Evolutionary conservation across 768 basidiomycete genomes (phyloP), one percentile per base, ranked within the genome.

Genomic region (Amanita jacksonii): DNA sequence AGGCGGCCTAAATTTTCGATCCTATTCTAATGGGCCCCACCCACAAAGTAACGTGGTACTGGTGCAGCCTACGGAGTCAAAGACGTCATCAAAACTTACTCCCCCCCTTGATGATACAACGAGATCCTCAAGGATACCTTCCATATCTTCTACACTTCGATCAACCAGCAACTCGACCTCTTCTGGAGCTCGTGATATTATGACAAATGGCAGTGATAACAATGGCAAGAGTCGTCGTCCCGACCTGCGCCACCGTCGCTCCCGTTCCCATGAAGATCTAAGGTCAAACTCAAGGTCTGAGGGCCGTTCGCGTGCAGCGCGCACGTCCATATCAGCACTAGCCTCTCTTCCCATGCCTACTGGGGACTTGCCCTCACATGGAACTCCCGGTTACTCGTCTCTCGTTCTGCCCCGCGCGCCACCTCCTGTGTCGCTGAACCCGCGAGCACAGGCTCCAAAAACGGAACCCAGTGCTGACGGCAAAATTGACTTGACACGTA

Each of bases 401-500:
- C 70, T 80, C 18, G 62, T 71, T 6, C 68, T 79, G 7, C 77
- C 76, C 20, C 70, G 69, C 22, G 72, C 72, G 2, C 71, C 72
- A 3, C 58, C 64, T 1, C 62, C 65, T 0, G 49, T 61, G 1
- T 60, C 62, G 5, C 18, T 47, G 25, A 47, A n/a, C 20, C 5
- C 38, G 13, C 33, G 33, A 18, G 18, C 25, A 12, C 38, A 40
- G 16, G 31, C 13, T 6, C 34, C 38, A 33, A 36, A 31, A 12
- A 45, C 49, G 7, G 48, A 45, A 5, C 43, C 62, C 0, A 62
- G 64, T 10, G 54, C 57, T 2, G 65, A 73, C 39, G 73, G 79
- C 2, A 73, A 69, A 38, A 62, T 91, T 12, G 87, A 94, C 60
- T 65, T 90, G 33, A 80, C 85, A 1, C 70, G 73, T 8, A 74